Evolutionary conservation across 1,139 yeast species (phyloP).

Genomic region (Suhomyces bokatorum): DNA sequence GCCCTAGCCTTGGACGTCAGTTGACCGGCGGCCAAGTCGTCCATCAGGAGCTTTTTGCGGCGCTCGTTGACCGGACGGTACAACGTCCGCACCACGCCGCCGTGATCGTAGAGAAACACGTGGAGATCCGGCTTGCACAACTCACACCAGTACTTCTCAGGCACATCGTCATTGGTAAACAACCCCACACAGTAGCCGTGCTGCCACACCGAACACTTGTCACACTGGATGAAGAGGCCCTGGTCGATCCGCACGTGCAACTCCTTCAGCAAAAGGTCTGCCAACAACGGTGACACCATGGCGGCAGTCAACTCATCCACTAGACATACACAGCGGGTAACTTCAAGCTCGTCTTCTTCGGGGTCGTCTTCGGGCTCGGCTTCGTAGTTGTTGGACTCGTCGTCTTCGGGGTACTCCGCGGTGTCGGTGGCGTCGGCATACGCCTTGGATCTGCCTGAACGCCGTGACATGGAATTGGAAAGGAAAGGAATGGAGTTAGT

Average conservation of each 20-base stretch:
- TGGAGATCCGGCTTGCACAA: constrained; percentile 83
- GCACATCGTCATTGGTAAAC: constrained; percentile 68
- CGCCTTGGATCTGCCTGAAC: constrained; percentile 30
- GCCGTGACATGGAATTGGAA: constrained; percentile 32
- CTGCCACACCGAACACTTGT: constrained; percentile 93
- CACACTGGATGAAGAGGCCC: constrained; percentile 87
- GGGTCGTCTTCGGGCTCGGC: constrained; percentile 35
- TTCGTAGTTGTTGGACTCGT: constrained; percentile 23
- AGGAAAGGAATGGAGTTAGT: background rate
- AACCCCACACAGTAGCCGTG: constrained; percentile 95
- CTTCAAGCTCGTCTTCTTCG: constrained; percentile 55
- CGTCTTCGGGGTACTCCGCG: constrained; percentile 20
- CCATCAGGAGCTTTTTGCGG: constrained; percentile 44
- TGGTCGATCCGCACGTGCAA: constrained; percentile 68
- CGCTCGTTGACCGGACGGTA: constrained; percentile 51
- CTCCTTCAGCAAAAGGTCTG: constrained; percentile 46
- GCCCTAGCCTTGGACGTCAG: constrained; percentile 17
- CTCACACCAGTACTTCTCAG: constrained; percentile 94
- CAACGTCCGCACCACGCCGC: constrained; percentile 41
- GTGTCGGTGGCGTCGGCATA: constrained; percentile 18
- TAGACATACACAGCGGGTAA: constrained; percentile 89
- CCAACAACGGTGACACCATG: constrained; percentile 40
- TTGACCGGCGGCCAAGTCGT: constrained; percentile 18
- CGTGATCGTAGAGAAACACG: constrained; percentile 39
- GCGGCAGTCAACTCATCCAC: constrained; percentile 59